Evolutionary conservation across 1,139 yeast genomes (phyloP), one percentile per base, ranked within the genome.

Genomic region (Taiozyma sp.): DNA sequence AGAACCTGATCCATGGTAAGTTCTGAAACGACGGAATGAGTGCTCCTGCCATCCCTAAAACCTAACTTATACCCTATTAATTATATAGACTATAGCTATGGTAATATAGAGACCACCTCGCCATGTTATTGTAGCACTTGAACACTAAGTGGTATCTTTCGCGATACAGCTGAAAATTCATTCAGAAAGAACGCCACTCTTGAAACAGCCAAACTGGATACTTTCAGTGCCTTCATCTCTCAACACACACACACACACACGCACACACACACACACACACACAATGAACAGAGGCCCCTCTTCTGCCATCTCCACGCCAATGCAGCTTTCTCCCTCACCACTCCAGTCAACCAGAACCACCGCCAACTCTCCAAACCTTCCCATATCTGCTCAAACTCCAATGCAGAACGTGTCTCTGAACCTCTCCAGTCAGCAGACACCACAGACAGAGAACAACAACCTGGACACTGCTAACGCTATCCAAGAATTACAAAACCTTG

Each of bases 1-100:
- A 73, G 63, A 85, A 90, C 69, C 73, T 90, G 63, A 68, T 40
- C 6, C 44, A 69, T 43, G 93, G 92, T 27, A 90, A 90, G 70
- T 76, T 88, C 58, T 87, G 19, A 19, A 19, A 19, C 19, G 19
- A 19, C 19, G 19, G 19, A 19, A 19, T 19, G 19, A 19, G 19
- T 19, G 19, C 19, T 19, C 19, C 19, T 19, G 19, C 19, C 19
- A 19, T 19, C 19, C 19, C 19, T 19, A 19, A 19, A 19, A 19
- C 19, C 19, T 19, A 19, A 19, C 19, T 19, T 19, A 19, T 19
- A 19, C 19, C 19, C 19, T 19, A 19, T 19, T 19, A 19, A 19
- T 19, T 19, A 19, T 19, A 19, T 19, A 19, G 19, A 19, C 19
- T 19, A 19, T 19, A 19, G 19, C 19, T 19, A 19, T 19, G 19